A percentile compares a stretch with the other conserved stretches of the same genome.
These are phyloP conservation scores for Acacia melanoxylon DNA, from an alignment of 306 rosid species.

Conservation along the genomic window DNA sequence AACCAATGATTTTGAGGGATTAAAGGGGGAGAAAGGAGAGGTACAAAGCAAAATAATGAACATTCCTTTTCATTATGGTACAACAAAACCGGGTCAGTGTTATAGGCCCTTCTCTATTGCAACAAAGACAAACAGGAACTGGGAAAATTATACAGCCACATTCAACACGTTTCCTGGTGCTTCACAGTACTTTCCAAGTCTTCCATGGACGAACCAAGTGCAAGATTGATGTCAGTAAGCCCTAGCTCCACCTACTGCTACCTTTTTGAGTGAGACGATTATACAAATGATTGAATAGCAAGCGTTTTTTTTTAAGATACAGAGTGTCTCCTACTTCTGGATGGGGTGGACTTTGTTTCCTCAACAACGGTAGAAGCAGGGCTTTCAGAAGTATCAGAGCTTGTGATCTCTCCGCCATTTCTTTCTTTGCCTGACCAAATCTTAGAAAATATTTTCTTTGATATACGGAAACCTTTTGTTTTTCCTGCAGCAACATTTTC, in stretches of 20 bases:
- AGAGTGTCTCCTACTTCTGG: slow-evolving; percentile 85
- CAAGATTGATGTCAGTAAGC: slow-evolving; percentile 43
- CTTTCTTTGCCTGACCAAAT: slow-evolving; percentile 83
- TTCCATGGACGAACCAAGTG: slow-evolving; percentile 38
- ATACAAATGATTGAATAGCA: slow-evolving; percentile 31
- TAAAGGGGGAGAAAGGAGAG: not conserved
- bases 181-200: slow-evolving; percentile 23
- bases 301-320: slow-evolving; percentile 52
- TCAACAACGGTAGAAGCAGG: slow-evolving; percentile 76
- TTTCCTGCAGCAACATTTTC: slow-evolving; percentile 60
- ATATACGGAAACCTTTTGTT: slow-evolving; percentile 62
- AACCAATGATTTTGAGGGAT: not conserved
- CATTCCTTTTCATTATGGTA: slow-evolving; percentile 16
- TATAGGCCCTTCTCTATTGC: not conserved
- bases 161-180: slow-evolving; percentile 23
- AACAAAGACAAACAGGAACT: not conserved
- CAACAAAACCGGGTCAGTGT: slow-evolving; percentile 33
- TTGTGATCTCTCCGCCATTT: slow-evolving; percentile 73
- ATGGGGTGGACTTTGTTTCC: slow-evolving; percentile 82
- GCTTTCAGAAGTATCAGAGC: slow-evolving; percentile 93
- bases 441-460: slow-evolving; percentile 80
- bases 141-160: slow-evolving; percentile 17
- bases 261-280: slow-evolving; percentile 37
- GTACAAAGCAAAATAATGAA: not conserved
- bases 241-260: slow-evolving; percentile 54